Evolutionary conservation across 2,329 filamentous ascomycete species (phyloP).

Genomic region (Sordariomycetes sp.): DNA sequence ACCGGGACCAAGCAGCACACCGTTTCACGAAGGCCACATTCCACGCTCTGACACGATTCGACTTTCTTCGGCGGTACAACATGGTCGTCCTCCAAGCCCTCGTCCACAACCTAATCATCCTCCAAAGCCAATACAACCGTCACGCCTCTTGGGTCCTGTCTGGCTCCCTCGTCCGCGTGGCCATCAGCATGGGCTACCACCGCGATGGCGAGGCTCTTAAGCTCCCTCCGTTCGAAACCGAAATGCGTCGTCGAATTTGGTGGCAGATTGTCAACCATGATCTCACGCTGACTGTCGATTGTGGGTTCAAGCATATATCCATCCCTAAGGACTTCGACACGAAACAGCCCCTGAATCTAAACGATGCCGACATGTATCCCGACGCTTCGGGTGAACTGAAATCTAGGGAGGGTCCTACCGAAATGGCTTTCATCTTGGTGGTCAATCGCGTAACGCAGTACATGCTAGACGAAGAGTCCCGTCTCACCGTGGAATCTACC

Average conservation of each 20-base stretch:
- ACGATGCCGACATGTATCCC: constrained; percentile 48
- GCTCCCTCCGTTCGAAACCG: constrained; percentile 52
- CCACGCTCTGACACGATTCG: constrained; percentile 36
- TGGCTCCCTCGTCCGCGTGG: constrained; percentile 52
- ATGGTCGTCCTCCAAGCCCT: constrained; percentile 50
- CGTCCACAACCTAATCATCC: constrained; percentile 45
- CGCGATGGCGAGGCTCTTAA: constrained; percentile 47
- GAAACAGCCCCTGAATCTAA: constrained; percentile 45
- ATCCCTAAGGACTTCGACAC: constrained; percentile 45
- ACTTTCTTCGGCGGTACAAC: constrained; percentile 50
- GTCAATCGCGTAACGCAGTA: constrained; percentile 40
- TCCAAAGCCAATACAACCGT: constrained; percentile 47
- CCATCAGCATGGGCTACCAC: constrained; percentile 58
- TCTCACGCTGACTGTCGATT: constrained; percentile 44
- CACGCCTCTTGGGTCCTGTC: constrained; percentile 52
- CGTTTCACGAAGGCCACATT: constrained; percentile 43
- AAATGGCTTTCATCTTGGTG: constrained; percentile 49
- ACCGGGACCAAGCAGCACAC: constrained; percentile 38
- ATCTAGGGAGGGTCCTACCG: constrained; percentile 45
- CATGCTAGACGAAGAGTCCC: constrained; percentile 25
- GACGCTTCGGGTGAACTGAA: constrained; percentile 39
- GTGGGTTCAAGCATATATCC: constrained; percentile 43
- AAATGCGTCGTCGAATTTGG: constrained; percentile 59
- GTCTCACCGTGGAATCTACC: constrained; percentile 36
- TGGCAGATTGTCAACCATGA: constrained; percentile 54